Conservation (phyloP, 192 early-diverging fungal species). For the Rhizophagus prolifer region DNA sequence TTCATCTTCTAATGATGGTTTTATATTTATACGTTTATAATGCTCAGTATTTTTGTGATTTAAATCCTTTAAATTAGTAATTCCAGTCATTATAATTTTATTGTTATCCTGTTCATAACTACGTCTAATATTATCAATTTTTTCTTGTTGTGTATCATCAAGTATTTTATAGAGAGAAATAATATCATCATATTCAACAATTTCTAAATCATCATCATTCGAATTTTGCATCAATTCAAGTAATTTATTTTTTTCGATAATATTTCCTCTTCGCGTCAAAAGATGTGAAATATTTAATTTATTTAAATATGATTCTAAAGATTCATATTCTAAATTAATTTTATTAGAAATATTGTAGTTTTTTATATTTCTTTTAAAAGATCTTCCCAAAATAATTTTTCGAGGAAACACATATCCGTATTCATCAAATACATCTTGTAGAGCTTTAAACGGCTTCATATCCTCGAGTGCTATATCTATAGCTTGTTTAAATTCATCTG, state of each 20-base stretch:
- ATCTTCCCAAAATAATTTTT: not conserved
- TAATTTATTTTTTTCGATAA: not conserved
- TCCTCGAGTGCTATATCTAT: not conserved
- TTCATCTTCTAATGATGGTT: no score
- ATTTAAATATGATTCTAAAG: not conserved
- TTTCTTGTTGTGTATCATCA: not conserved
- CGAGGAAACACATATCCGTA: not conserved
- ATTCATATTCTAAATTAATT: not conserved
- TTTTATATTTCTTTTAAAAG: not conserved
- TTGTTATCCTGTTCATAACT: not conserved
- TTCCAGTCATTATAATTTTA: not conserved
- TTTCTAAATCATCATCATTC: not conserved
- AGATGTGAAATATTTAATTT: not conserved
- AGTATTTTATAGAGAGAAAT: not conserved
- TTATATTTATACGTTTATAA: no score
- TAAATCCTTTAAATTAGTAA: no score
- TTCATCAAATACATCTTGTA: not conserved
- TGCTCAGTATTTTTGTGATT: no score
- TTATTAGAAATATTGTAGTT: not conserved
- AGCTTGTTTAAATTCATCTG: not conserved
- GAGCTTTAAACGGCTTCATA: not conserved
- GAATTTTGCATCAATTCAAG: not conserved
- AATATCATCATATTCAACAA: not conserved
- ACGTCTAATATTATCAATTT: not conserved
- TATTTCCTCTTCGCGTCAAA: not conserved